These are phyloP conservation scores for Backusella psychrophila DNA, from an alignment of 192 early-diverging fungal species.

Conservation along the genomic window DNA sequence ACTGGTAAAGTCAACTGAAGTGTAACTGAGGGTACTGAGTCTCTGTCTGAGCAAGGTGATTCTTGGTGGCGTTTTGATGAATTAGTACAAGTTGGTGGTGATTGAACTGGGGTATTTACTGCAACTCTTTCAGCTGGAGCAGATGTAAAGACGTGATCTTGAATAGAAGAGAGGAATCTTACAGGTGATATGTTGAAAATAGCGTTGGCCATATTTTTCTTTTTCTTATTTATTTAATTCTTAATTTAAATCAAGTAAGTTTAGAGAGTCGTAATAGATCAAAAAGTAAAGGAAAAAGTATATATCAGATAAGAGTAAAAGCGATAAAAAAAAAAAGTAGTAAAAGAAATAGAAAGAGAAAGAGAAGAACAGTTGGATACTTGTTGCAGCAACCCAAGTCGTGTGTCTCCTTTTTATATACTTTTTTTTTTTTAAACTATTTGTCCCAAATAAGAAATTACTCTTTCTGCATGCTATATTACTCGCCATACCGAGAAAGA, in stretches of 20 bases:
- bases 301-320: not conserved
- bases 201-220: not conserved
- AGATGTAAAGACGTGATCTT: constrained; percentile 12
- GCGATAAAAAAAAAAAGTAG: not conserved
- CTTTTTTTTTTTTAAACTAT: not conserved
- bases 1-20: constrained; percentile 11
- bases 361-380: not conserved
- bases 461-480: constrained; percentile 5
- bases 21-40: not conserved
- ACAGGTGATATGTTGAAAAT: constrained; percentile 8
- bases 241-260: not conserved
- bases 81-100: not conserved
- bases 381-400: constrained; percentile 1
- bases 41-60: not conserved
- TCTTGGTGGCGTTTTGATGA: not conserved
- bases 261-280: not conserved
- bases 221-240: not conserved
- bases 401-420: constrained; percentile 1
- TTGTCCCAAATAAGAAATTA: not conserved
- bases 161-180: constrained; percentile 5
- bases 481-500: not conserved
- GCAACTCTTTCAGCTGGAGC: not conserved
- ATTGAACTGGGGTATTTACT: not conserved
- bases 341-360: not conserved
- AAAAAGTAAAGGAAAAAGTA: not conserved